Evolutionary conservation across 805 yeast genomes (phyloP), one percentile per base, ranked within the genome.

Genomic region (Candida dajiaensis): DNA sequence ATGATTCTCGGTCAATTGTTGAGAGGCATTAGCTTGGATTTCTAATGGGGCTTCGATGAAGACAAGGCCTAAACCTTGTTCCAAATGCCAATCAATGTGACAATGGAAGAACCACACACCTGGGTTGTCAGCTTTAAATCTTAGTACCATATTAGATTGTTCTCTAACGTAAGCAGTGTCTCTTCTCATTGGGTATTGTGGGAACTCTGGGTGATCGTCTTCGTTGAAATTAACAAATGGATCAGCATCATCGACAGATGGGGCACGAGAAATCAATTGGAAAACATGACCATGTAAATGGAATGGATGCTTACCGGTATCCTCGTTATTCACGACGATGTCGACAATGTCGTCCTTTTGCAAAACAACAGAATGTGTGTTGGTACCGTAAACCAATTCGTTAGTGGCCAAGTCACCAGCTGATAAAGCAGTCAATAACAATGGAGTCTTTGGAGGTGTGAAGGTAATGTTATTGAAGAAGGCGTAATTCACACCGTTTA

Each of bases 91-190:
- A 66, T 94, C 98, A 61, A 94, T 85, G 66, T 92, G 99, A 70
- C 99, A 92, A 72, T 92, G 99, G 95, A 94, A 94, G 67, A 83
- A 79, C 99, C 98, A 92, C 39, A 90, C 90, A 72, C 99, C 99
- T 28, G 98, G 99, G 67, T 94, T 94, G 64, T 85, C 83, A 45
- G 98, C 95, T 61, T 77, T 79, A 75, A 89, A 92, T 64, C 98
- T 79, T 52, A 92, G 62, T 28, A 88, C 90, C 60, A 89, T 76
- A 70, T 87, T 83, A 2, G 97, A 89, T 62, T 86, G 86, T 23
- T 95, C 89, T 63, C 81, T 77, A 41, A 86, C 87, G 58, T 81
- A 83, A 11, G 85, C 69, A 10, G 85, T 79, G 65, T 94, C 99
- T 72, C 99, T 83, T 49, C 78, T 70, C 81, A 86, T 77, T 51